phyloP scores from a whole-genome alignment of 305 asterid genomes.

The Plantago lanceolata region DNA sequence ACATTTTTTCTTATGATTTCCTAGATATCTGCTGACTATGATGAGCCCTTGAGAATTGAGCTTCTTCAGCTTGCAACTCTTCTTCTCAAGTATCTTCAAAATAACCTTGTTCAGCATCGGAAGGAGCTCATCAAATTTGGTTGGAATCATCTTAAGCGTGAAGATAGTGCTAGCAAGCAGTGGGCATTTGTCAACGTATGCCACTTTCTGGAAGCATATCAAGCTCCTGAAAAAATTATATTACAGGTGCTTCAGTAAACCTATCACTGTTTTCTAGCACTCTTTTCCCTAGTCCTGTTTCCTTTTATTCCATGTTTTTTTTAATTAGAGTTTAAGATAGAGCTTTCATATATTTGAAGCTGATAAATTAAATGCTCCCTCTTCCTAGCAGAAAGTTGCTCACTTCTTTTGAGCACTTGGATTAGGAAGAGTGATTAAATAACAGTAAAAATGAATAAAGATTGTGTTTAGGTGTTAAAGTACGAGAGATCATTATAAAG shows the following conservation, averaged over 20 bases:
- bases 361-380: too few species aligned
- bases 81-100: constrained; percentile 96
- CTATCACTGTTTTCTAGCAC: constrained; percentile 11
- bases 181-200: constrained; percentile 99
- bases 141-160: constrained; percentile 99
- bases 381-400: background rate
- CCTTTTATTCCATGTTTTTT: background rate
- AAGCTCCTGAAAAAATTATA: constrained; percentile 98
- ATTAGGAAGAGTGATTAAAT: background rate
- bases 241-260: constrained; percentile 63
- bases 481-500: too few species aligned
- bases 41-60: constrained; percentile 98
- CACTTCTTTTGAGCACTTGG: too few species aligned
- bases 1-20: constrained; percentile 4
- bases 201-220: constrained; percentile 99
- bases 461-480: too few species aligned
- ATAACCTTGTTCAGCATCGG: constrained; percentile 91
- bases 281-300: constrained; percentile 17
- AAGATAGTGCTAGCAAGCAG: constrained; percentile 99
- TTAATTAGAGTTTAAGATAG: background rate
- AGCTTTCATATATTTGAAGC: too few species aligned
- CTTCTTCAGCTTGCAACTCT: constrained; percentile 98
- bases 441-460: background rate
- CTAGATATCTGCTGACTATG: constrained; percentile 90
- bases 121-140: constrained; percentile 98